Conservation (phyloP, 805 yeast species). For the Nakazawaea wickerhamii region DNA sequence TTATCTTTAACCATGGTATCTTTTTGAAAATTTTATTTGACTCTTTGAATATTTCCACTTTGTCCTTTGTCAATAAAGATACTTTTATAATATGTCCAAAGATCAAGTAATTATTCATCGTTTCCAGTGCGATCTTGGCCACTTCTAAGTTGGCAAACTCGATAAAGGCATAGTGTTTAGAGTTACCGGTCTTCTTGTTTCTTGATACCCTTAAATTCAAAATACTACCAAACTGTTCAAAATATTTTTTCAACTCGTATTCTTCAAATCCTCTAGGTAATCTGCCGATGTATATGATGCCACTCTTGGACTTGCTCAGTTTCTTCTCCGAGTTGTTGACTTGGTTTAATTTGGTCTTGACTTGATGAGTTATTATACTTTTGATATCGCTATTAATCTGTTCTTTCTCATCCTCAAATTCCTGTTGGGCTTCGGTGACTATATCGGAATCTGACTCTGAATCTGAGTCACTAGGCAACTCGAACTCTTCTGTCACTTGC, state of each 20-base stretch:
- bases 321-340: slow-evolving; percentile 18
- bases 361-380: slow-evolving; percentile 17
- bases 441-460: slow-evolving; percentile 5
- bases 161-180: slow-evolving; percentile 87
- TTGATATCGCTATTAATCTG: slow-evolving; percentile 18
- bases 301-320: slow-evolving; percentile 32
- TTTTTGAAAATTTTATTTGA: slow-evolving; percentile 48
- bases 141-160: slow-evolving; percentile 73
- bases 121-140: slow-evolving; percentile 85
- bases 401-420: slow-evolving; percentile 3
- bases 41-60: slow-evolving; percentile 54
- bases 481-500: slow-evolving; percentile 11
- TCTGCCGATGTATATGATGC: slow-evolving; percentile 85
- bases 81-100: slow-evolving; percentile 80
- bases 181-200: slow-evolving; percentile 83
- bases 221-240: slow-evolving; percentile 86
- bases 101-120: slow-evolving; percentile 91
- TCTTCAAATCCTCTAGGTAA: slow-evolving; percentile 92
- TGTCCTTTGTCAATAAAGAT: slow-evolving; percentile 47
- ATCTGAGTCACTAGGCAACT: slow-evolving; percentile 13
- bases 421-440: neutral
- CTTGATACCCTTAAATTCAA: slow-evolving; percentile 76
- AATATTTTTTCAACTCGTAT: slow-evolving; percentile 69
- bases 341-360: slow-evolving; percentile 17
- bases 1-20: slow-evolving; percentile 55